Evolutionary conservation across 2,329 filamentous ascomycete genomes (phyloP).

Genomic region (Penicillium sp.): DNA sequence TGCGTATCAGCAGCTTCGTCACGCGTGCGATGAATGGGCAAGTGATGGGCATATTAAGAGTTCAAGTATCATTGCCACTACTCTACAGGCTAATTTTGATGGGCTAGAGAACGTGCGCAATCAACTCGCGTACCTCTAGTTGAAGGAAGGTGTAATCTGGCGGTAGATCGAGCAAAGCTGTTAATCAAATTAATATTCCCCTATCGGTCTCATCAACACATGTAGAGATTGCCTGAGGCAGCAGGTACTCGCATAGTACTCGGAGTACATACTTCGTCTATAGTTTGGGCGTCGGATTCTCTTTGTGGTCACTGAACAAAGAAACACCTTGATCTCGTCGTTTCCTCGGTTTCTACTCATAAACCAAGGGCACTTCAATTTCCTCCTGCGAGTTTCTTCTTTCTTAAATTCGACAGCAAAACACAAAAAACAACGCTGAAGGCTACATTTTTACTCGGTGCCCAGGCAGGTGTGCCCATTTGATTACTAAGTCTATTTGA

Average conservation of each 20-base stretch:
- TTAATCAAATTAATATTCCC: neutral
- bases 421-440: neutral
- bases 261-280: neutral
- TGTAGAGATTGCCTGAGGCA: neutral
- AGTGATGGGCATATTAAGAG: neutral
- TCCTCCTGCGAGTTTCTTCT: neutral
- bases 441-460: neutral
- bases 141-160: neutral
- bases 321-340: neutral
- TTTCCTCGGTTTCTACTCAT: neutral
- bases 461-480: neutral
- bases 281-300: neutral
- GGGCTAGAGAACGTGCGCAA: slow-evolving; percentile 22
- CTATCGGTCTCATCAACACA: neutral
- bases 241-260: neutral
- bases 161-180: neutral
- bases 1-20: slow-evolving; percentile 29
- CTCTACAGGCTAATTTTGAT: slow-evolving; percentile 35
- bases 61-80: slow-evolving; percentile 28
- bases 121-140: slow-evolving; percentile 4
- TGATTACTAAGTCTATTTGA: slow-evolving; percentile 4
- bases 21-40: slow-evolving; percentile 29
- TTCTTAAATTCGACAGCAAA: neutral
- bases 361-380: neutral
- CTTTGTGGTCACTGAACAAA: neutral